A percentile compares a stretch with the other conserved stretches of the same genome.
Conservation (phyloP, 768 basidiomycete genomes). For the Fistulinella prunicolor region DNA sequence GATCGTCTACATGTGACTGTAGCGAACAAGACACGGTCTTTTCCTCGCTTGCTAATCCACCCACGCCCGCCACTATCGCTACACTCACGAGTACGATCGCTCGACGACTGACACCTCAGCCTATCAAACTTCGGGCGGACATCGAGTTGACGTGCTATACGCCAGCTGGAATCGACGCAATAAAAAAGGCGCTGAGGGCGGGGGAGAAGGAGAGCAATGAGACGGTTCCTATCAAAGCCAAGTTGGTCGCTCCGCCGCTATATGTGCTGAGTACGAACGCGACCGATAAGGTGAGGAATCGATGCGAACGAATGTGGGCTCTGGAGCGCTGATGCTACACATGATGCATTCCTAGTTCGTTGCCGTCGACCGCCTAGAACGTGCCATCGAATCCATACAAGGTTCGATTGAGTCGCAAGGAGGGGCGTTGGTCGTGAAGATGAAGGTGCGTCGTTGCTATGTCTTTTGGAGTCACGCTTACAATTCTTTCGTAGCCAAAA, state of each 20-base stretch:
- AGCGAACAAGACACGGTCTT: constrained; percentile 84
- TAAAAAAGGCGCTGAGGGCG: constrained; percentile 85
- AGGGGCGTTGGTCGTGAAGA: constrained; percentile 88
- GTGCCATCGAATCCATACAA: constrained; percentile 90
- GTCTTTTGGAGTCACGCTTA: not conserved
- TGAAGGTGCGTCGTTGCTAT: constrained; percentile 63
- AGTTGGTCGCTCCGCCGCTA: constrained; percentile 92
- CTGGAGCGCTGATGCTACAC: not conserved
- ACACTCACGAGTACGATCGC: constrained; percentile 84
- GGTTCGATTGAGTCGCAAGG: constrained; percentile 79
- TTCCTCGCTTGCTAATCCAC: constrained; percentile 55
- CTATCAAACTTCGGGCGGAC: constrained; percentile 97
- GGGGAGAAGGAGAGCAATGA: constrained; percentile 88
- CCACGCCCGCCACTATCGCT: constrained; percentile 53
- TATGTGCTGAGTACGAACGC: constrained; percentile 96
- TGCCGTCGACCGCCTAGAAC: constrained; percentile 90
- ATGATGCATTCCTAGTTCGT: constrained; percentile 55
- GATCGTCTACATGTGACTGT: not conserved
- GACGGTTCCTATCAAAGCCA: constrained; percentile 93
- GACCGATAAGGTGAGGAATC: constrained; percentile 77
- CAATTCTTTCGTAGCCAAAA: constrained; percentile 68
- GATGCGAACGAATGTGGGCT: not conserved
- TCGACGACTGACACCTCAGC: constrained; percentile 93
- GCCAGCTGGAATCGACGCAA: constrained; percentile 94
- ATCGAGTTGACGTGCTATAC: constrained; percentile 97